Evolutionary conservation across 2,329 filamentous ascomycete species (phyloP).

Genomic region (Botrytis hyacinthi): DNA sequence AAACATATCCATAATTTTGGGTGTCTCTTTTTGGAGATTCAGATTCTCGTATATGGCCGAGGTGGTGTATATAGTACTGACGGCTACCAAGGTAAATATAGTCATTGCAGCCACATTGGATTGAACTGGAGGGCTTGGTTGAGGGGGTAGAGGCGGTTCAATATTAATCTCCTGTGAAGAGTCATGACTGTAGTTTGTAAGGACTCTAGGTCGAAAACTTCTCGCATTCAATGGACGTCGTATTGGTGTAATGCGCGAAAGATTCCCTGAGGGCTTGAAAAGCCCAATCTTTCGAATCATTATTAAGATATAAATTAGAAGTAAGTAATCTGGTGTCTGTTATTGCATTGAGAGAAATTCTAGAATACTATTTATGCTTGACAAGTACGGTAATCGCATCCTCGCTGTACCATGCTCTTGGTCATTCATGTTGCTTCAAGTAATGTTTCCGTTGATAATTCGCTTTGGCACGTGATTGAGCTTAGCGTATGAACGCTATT

Average conservation of each 20-base stretch:
- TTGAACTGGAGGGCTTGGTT: not conserved
- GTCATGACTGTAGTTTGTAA: not conserved
- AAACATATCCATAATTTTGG: not conserved
- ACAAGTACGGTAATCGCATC: not conserved
- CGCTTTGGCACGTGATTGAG: not conserved
- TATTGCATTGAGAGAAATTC: not conserved
- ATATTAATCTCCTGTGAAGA: not conserved
- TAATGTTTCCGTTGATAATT: not conserved
- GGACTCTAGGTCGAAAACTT: not conserved
- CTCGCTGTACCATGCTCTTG: not conserved
- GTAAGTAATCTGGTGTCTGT: too few relatives aligned
- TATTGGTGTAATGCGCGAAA: not conserved
- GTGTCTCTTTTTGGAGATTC: conserved; percentile 8
- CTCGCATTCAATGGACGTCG: not conserved
- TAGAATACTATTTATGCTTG: too few relatives aligned
- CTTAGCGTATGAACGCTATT: not conserved
- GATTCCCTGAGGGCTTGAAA: not conserved
- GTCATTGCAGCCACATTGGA: not conserved
- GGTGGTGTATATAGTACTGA: conserved; percentile 2
- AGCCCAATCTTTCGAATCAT: not conserved
- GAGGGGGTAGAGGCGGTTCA: too few relatives aligned
- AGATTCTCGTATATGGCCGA: conserved; percentile 3
- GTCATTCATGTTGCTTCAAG: not conserved
- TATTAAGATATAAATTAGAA: not conserved
- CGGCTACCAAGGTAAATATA: conserved; percentile 5